phyloP scores from a whole-genome alignment of 805 yeast genomes.

The Cyberlindnera amylophila region DNA sequence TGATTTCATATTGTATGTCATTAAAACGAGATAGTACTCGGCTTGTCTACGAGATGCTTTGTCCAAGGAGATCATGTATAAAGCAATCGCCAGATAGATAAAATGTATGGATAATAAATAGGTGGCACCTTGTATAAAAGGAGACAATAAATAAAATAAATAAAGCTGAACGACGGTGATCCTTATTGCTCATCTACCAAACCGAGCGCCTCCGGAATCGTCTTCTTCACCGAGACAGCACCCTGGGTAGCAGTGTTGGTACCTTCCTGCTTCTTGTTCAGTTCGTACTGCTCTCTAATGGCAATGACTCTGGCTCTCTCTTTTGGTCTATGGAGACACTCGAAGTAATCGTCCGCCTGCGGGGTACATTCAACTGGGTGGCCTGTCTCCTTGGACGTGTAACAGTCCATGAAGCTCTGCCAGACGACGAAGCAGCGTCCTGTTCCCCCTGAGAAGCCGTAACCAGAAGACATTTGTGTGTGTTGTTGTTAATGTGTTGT shows the following conservation, averaged over 20 bases:
- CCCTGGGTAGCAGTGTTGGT: slow-evolving; percentile 4
- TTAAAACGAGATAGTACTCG: too few relatives aligned
- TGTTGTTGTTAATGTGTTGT: not conserved
- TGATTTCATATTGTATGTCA: too few relatives aligned
- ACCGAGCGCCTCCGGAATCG: slow-evolving; percentile 10
- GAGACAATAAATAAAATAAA: too few relatives aligned
- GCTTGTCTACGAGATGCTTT: too few relatives aligned
- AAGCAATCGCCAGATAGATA: too few relatives aligned
- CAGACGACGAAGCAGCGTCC: slow-evolving; percentile 43
- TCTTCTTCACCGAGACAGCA: slow-evolving; percentile 4
- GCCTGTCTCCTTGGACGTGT: slow-evolving; percentile 36
- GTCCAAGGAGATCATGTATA: too few relatives aligned
- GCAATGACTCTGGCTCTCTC: slow-evolving; percentile 31
- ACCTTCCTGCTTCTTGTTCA: slow-evolving; percentile 9
- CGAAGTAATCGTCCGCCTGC: slow-evolving; percentile 44
- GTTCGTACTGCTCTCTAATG: slow-evolving; percentile 25
- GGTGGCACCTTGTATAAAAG: too few relatives aligned
- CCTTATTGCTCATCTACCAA: slow-evolving; percentile 3
- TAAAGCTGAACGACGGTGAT: too few relatives aligned
- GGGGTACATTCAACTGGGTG: slow-evolving; percentile 37
- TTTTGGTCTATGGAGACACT: slow-evolving; percentile 46
- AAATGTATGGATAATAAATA: too few relatives aligned
- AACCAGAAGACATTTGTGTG: slow-evolving; percentile 34
- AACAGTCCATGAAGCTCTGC: slow-evolving; percentile 45
- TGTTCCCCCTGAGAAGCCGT: slow-evolving; percentile 39